Percentiles rank a stretch among this genome's conserved stretches.
Evolutionary conservation across 768 basidiomycete genomes (phyloP).

Genomic region (Hygrophoropsis aurantiaca): DNA sequence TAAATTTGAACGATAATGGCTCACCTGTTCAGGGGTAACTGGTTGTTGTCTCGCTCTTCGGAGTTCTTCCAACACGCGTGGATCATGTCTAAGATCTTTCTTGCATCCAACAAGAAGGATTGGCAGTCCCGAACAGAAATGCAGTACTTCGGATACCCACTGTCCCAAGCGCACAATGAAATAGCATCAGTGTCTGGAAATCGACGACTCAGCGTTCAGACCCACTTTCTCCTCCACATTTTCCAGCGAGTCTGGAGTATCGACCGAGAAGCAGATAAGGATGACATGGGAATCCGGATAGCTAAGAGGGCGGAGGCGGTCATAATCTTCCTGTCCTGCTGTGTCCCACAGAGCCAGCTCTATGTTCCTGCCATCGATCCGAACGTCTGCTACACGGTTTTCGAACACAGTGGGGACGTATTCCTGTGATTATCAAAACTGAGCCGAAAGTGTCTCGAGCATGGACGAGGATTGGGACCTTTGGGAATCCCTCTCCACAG

Average conservation of each 20-base stretch:
- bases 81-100: conserved; percentile 95
- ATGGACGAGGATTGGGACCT: conserved; percentile 51
- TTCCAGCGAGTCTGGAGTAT: conserved; percentile 96
- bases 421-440: conserved; percentile 53
- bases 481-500: conserved; percentile 94
- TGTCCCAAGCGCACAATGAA: conserved; percentile 29
- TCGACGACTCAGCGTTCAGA: conserved; percentile 10
- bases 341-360: conserved; percentile 99
- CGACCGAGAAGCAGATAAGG: conserved; percentile 97
- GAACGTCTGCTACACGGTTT: conserved; percentile 99
- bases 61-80: conserved; percentile 90
- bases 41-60: conserved; percentile 93
- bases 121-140: conserved; percentile 92
- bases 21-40: conserved; percentile 89
- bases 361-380: conserved; percentile 97
- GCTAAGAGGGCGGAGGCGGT: conserved; percentile 94
- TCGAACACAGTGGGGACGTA: conserved; percentile 99
- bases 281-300: conserved; percentile 99
- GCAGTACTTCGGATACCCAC: conserved; percentile 99
- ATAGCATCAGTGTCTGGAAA: conserved; percentile 5
- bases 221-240: conserved; percentile 99
- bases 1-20: conserved; percentile 15
- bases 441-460: background rate
- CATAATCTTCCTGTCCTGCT: conserved; percentile 98
- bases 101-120: conserved; percentile 99